Percentiles rank a stretch among this genome's conserved stretches.
phyloP scores from a whole-genome alignment of 495 filamentous ascomycete genomes.

The Podospora conica region DNA sequence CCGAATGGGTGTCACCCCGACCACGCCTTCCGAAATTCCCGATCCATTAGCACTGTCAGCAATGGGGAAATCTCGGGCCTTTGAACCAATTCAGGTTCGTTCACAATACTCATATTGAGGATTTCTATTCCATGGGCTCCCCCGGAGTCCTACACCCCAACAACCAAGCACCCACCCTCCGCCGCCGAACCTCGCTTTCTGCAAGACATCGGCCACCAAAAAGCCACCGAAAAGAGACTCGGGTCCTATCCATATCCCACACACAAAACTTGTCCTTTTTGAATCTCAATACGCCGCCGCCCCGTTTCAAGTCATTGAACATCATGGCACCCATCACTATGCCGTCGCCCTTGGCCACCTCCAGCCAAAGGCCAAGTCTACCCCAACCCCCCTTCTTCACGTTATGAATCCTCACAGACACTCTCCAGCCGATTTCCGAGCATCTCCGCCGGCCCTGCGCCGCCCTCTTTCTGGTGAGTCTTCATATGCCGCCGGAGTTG shows the following conservation, averaged over 20 bases:
- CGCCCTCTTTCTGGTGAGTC: conserved; percentile 29
- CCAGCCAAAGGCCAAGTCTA: not conserved
- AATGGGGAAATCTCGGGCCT: not conserved
- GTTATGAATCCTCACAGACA: not conserved
- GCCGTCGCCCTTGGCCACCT: not conserved
- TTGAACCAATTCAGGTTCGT: not conserved
- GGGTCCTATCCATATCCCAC: not conserved
- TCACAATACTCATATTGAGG: not conserved
- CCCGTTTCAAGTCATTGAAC: not conserved
- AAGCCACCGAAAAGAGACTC: not conserved
- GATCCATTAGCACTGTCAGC: not conserved
- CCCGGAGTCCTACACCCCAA: not conserved
- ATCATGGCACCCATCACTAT: not conserved
- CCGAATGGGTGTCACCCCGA: not conserved
- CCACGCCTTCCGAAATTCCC: not conserved
- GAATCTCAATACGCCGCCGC: not conserved
- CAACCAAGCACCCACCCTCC: not conserved
- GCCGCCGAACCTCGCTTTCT: not conserved
- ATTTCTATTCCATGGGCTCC: not conserved
- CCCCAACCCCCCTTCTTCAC: not conserved
- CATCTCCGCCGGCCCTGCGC: not conserved
- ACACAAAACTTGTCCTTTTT: too few relatives aligned
- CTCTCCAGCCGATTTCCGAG: conserved; percentile 5
- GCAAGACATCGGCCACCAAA: not conserved
- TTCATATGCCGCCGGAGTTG: conserved; percentile 44